Conservation (phyloP, 495 filamentous ascomycete genomes). For the Pyrenopolyporus hunteri region DNA sequence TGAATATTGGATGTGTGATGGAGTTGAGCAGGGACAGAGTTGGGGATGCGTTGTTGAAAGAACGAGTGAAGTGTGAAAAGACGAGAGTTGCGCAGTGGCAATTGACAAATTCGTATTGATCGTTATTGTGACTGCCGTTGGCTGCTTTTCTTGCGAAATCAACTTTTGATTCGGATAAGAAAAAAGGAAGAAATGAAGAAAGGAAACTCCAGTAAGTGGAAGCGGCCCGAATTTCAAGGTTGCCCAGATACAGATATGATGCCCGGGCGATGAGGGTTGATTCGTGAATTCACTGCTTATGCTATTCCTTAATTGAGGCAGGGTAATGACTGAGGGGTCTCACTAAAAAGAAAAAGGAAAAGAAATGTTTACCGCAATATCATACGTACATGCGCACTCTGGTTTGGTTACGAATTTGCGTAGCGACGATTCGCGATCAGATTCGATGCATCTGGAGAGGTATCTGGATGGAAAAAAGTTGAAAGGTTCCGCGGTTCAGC, state of each 20-base stretch:
- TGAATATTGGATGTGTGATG: neutral
- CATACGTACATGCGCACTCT: conserved; percentile 21
- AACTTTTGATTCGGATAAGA: neutral
- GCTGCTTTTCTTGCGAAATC: neutral
- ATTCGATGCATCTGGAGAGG: conserved; percentile 21
- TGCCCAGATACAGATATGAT: neutral
- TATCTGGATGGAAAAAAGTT: conserved; percentile 34
- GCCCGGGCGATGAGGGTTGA: neutral
- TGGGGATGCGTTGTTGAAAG: neutral
- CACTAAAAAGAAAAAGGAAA: neutral
- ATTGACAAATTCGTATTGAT: no score
- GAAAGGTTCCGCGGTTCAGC: conserved; percentile 26
- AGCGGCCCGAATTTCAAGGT: neutral
- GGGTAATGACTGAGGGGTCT: no score
- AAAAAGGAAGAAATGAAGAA: neutral
- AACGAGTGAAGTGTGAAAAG: neutral
- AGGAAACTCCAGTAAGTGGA: neutral
- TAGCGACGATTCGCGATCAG: conserved; percentile 18
- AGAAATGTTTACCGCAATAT: neutral
- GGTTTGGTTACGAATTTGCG: conserved; percentile 8
- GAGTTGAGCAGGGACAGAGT: neutral
- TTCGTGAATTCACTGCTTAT: no score
- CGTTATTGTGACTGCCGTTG: neutral
- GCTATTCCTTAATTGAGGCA: no score
- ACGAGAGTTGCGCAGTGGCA: neutral